Evolutionary conservation across 169 alveolate genomes (phyloP).

Genomic region (Plasmodium billcollinsi): DNA sequence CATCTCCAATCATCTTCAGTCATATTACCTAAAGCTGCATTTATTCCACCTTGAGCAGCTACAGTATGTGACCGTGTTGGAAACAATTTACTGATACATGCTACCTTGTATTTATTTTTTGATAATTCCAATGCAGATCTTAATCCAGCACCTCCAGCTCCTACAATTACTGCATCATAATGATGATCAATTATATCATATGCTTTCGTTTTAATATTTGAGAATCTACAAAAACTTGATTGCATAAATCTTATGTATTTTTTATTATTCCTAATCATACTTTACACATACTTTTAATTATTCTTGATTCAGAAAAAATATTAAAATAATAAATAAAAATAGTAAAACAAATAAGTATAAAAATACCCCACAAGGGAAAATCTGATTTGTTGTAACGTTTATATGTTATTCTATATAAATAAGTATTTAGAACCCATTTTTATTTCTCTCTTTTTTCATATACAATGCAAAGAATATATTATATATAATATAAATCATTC

Average conservation of each 20-base stretch:
- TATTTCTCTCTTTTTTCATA: too few species aligned
- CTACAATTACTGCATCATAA: constrained; percentile 98
- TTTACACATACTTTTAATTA: neutral
- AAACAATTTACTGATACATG: constrained; percentile 95
- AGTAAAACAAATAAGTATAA: neutral
- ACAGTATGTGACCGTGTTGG: constrained; percentile 99
- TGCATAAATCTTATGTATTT: constrained; percentile 9
- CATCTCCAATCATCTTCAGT: constrained; percentile 99
- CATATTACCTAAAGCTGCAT: constrained; percentile 96
- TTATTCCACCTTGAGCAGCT: constrained; percentile 98
- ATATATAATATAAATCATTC: too few species aligned
- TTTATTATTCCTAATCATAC: constrained; percentile 6
- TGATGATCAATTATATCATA: constrained; percentile 93
- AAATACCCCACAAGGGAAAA: too few species aligned
- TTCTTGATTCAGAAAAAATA: neutral
- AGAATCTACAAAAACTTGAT: constrained; percentile 17
- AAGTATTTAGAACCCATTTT: too few species aligned
- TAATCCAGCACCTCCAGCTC: constrained; percentile 99
- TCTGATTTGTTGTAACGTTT: too few species aligned
- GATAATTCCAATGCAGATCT: constrained; percentile 97
- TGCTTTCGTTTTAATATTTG: constrained; percentile 72
- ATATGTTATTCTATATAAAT: too few species aligned
- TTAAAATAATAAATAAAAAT: neutral
- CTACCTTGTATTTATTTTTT: constrained; percentile 89
- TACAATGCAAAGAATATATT: too few species aligned